Conservation (phyloP, 148 eudicot species). For the Salicornia ramosissima region DNA sequence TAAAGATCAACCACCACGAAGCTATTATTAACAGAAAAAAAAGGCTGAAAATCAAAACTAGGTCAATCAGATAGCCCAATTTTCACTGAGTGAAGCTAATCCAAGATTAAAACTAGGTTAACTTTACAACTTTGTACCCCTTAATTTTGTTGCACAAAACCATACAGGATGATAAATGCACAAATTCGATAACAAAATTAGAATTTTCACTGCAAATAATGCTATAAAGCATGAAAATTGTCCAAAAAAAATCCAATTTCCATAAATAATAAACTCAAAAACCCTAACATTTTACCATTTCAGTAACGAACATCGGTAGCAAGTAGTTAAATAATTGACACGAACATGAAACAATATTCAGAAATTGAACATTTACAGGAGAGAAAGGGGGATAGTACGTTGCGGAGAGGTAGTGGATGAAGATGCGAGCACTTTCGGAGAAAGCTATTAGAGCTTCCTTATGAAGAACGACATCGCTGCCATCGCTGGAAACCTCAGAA, state of each 20-base stretch:
- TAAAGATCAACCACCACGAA: not conserved
- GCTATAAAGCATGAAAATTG: not conserved
- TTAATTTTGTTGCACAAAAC: not conserved
- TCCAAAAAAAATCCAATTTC: not conserved
- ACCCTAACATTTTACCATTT: not conserved
- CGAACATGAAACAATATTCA: not conserved
- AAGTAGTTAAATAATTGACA: not conserved
- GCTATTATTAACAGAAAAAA: too few relatives aligned
- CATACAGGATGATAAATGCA: not conserved
- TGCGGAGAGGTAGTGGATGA: conserved; percentile 95
- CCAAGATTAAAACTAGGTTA: not conserved
- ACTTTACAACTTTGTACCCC: not conserved
- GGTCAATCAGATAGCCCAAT: not conserved
- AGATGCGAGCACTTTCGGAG: conserved; percentile 83
- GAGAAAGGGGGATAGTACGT: conserved; percentile 39
- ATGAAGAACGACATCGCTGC: conserved; percentile 53
- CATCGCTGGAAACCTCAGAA: conserved; percentile 45
- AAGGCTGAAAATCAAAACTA: not conserved
- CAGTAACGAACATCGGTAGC: too few relatives aligned
- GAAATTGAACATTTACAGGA: not conserved
- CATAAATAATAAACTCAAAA: not conserved
- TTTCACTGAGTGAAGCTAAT: not conserved
- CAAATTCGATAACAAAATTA: too few relatives aligned
- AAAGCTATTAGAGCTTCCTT: conserved; percentile 72
- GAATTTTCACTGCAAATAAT: too few relatives aligned